phyloP scores from a whole-genome alignment of 2,329 filamentous ascomycete genomes.

The Aspergillus sp. region DNA sequence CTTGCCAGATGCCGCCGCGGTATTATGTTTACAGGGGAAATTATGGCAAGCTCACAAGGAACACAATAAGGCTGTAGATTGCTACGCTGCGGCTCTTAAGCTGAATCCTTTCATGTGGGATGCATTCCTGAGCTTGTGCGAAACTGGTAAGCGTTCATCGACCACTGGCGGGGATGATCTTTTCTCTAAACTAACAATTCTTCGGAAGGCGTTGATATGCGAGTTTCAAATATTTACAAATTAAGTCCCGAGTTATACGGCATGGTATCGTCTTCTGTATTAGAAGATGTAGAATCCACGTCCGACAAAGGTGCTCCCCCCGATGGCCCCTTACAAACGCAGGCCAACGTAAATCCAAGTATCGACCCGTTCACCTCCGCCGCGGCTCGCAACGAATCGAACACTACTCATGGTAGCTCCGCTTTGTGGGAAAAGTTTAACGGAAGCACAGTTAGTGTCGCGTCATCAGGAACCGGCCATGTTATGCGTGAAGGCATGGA shows the following conservation, averaged over 20 bases:
- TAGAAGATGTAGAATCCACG: constrained; percentile 29
- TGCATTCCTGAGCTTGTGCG: constrained; percentile 84
- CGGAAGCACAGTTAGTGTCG: constrained; percentile 45
- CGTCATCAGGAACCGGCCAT: constrained; percentile 30
- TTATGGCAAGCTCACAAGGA: constrained; percentile 79
- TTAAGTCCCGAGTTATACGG: constrained; percentile 64
- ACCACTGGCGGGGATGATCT: not conserved
- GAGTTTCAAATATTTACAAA: constrained; percentile 84
- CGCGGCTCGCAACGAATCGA: constrained; percentile 34
- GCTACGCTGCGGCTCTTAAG: constrained; percentile 85
- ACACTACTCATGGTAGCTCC: constrained; percentile 40
- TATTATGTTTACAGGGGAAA: constrained; percentile 83
- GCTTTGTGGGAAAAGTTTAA: constrained; percentile 52
- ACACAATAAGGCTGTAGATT: constrained; percentile 77
- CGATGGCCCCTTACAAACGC: constrained; percentile 37
- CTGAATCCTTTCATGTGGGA: constrained; percentile 98
- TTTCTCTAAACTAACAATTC: constrained; percentile 12
- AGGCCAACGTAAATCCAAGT: constrained; percentile 36
- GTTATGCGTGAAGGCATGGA: constrained; percentile 59
- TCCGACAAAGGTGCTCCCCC: constrained; percentile 34
- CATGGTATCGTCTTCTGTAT: constrained; percentile 42
- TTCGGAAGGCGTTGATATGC: constrained; percentile 68
- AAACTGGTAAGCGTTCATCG: constrained; percentile 56
- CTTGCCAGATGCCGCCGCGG: constrained; percentile 77
- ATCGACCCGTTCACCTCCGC: constrained; percentile 45